Conservation (phyloP, 495 filamentous ascomycete species). For the Xylaria curta region DNA sequence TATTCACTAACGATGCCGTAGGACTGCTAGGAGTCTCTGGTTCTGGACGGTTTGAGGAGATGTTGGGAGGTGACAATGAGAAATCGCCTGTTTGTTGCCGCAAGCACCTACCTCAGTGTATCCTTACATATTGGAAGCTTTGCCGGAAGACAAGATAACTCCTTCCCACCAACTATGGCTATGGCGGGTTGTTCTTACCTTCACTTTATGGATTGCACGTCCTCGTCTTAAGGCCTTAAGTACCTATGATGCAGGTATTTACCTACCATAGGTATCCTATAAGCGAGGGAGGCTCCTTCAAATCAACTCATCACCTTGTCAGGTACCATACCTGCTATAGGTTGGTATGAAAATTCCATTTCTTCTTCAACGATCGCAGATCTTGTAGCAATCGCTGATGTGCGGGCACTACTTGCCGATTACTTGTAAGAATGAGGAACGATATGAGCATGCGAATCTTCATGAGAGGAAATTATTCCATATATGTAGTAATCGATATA, state of each 20-base stretch:
- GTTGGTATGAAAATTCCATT: not conserved
- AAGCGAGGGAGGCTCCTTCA: not conserved
- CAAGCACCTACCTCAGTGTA: not conserved
- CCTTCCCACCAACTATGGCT: not conserved
- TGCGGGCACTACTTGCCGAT: not conserved
- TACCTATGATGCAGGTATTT: not conserved
- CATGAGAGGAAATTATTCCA: not conserved
- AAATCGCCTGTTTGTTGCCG: not conserved
- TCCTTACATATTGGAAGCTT: not conserved
- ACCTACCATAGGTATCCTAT: not conserved
- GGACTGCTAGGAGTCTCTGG: not conserved
- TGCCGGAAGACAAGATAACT: not conserved
- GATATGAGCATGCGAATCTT: not conserved
- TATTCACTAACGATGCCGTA: not conserved
- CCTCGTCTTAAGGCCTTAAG: not conserved
- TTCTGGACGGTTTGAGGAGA: not conserved
- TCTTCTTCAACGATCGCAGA: not conserved
- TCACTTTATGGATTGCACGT: not conserved
- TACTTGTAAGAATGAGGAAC: not conserved
- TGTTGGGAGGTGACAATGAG: not conserved
- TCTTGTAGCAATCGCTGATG: not conserved
- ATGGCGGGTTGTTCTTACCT: constrained; percentile 2
- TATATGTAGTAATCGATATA: constrained; percentile 2
- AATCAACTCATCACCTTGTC: not conserved
- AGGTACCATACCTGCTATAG: not conserved